These are phyloP conservation scores for Claviceps monticola DNA, from an alignment of 2,329 filamentous ascomycete species.

Conservation along the genomic window DNA sequence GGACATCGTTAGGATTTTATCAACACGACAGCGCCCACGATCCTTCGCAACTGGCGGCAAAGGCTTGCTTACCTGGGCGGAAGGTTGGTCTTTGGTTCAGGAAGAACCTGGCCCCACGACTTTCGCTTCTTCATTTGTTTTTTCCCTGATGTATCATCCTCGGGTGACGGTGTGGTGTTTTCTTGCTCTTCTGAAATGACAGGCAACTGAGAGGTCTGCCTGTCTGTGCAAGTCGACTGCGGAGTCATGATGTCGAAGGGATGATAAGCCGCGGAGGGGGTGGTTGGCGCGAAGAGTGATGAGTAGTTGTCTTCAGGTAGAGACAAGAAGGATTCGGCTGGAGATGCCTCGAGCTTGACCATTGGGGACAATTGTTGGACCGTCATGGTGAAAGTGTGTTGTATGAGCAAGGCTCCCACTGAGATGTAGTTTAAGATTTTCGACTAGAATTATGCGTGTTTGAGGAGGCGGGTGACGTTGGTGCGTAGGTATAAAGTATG, in stretches of 20 bases:
- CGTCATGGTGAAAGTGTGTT: constrained; percentile 18
- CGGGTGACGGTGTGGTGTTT: constrained; percentile 2
- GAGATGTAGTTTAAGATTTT: neutral
- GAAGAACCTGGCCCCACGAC: constrained; percentile 95
- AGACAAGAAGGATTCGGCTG: constrained; percentile 40
- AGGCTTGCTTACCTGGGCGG: constrained; percentile 58
- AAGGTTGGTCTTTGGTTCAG: constrained; percentile 90
- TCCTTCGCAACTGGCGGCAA: too few relatives aligned
- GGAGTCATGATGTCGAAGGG: constrained; percentile 38
- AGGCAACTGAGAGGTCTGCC: constrained; percentile 11
- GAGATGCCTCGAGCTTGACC: constrained; percentile 40
- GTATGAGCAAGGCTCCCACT: neutral
- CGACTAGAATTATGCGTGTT: neutral
- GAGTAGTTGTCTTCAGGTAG: constrained; percentile 34
- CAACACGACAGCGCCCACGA: too few relatives aligned
- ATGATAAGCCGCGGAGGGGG: constrained; percentile 25
- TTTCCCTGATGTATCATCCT: constrained; percentile 34
- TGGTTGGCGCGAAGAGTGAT: constrained; percentile 30
- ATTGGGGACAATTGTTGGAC: constrained; percentile 27
- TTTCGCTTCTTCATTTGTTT: constrained; percentile 86
- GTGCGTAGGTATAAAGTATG: neutral
- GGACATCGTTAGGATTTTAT: constrained; percentile 7
- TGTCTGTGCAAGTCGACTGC: constrained; percentile 23
- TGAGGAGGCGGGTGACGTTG: constrained; percentile 2
- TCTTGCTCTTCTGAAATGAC: constrained; percentile 13